These are phyloP conservation scores for Eucalyptus erythrocorys DNA, from an alignment of 345 rosid species.

Conservation along the genomic window DNA sequence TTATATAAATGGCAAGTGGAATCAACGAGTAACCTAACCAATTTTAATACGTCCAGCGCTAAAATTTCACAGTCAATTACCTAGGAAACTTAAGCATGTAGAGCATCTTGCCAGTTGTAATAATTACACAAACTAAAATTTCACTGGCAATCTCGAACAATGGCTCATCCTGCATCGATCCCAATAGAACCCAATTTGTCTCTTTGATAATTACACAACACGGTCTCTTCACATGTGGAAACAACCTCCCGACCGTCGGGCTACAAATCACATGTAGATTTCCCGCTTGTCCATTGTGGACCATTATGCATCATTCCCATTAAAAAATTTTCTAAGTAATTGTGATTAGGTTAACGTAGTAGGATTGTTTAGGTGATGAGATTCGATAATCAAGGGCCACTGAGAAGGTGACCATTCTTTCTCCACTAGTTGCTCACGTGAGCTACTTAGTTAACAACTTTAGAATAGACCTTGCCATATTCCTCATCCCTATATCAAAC, in stretches of 20 bases:
- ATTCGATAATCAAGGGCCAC: background rate
- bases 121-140: background rate
- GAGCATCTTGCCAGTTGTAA: background rate
- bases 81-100: background rate
- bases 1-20: background rate
- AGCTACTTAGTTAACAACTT: background rate
- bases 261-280: background rate
- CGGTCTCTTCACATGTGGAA: background rate
- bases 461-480: background rate
- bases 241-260: background rate
- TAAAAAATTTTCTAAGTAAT: background rate
- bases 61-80: background rate
- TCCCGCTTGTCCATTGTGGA: background rate
- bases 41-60: background rate
- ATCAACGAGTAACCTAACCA: background rate
- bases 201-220: background rate
- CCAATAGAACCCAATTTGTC: background rate
- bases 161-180: background rate
- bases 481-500: background rate
- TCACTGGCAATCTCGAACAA: background rate
- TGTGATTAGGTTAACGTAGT: background rate
- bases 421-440: background rate
- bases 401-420: background rate
- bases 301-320: background rate
- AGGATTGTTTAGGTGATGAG: background rate